Conservation (phyloP, 805 yeast genomes). For the Metschnikowia lachancei region DNA sequence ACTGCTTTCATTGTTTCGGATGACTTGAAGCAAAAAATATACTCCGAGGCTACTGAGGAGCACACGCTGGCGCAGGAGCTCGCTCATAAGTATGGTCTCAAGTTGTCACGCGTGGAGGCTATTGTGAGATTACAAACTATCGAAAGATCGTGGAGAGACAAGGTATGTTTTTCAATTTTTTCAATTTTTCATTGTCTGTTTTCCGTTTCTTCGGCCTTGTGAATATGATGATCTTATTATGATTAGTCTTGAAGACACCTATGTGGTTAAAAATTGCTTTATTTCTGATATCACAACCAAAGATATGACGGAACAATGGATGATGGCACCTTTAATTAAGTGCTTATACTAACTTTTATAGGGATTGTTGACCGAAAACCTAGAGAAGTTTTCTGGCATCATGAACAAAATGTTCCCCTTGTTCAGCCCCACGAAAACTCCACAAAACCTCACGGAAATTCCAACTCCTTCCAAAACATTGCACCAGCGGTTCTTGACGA, state of each 20-base stretch:
- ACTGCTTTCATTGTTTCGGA: conserved; percentile 63
- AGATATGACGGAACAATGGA: no score
- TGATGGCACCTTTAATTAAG: background rate
- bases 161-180: conserved; percentile 48
- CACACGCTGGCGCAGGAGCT: conserved; percentile 65
- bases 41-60: conserved; percentile 51
- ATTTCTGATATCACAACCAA: conserved; percentile 8
- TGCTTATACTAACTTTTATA: conserved; percentile 38
- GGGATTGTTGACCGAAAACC: conserved; percentile 52
- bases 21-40: conserved; percentile 58
- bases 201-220: background rate
- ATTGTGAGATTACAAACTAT: conserved; percentile 63
- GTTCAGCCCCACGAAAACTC: conserved; percentile 39
- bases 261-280: conserved; percentile 49
- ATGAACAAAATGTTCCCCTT: conserved; percentile 84
- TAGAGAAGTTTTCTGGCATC: conserved; percentile 55
- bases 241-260: conserved; percentile 80
- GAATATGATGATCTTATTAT: conserved; percentile 43
- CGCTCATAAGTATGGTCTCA: conserved; percentile 74
- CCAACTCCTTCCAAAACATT: conserved; percentile 84
- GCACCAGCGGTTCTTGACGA: conserved; percentile 77
- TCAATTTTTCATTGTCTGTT: background rate
- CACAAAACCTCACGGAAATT: conserved; percentile 88
- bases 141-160: conserved; percentile 58
- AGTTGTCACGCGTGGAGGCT: conserved; percentile 89